phyloP scores from a whole-genome alignment of 2,329 filamentous ascomycete species.

The Cryphonectria radicalis region DNA sequence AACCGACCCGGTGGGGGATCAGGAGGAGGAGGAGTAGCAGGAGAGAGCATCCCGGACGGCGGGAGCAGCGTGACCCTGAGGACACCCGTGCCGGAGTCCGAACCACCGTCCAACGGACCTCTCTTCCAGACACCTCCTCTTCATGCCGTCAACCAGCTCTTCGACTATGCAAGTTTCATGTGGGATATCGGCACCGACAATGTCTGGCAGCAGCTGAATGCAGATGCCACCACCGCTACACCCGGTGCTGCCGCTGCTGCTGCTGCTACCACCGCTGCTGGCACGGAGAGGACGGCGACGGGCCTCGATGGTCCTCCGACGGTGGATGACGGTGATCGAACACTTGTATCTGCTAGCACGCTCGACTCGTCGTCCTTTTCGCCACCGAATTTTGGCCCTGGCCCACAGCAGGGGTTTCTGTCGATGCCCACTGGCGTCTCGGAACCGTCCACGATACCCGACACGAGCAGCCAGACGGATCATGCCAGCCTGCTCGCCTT shows the following conservation, averaged over 20 bases:
- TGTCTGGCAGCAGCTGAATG: slow-evolving; percentile 41
- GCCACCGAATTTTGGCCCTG: background rate
- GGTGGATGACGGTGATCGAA: background rate
- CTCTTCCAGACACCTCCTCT: slow-evolving; percentile 21
- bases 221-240: slow-evolving; percentile 3
- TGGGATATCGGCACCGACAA: slow-evolving; percentile 44
- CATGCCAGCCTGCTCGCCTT: slow-evolving; percentile 30
- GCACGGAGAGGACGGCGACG: background rate
- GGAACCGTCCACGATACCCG: background rate
- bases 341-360: background rate
- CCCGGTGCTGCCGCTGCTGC: background rate
- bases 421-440: background rate
- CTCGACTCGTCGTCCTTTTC: background rate
- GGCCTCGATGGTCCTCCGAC: background rate
- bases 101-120: slow-evolving; percentile 14
- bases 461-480: slow-evolving; percentile 33
- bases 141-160: slow-evolving; percentile 46
- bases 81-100: slow-evolving; percentile 23
- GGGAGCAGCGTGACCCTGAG: slow-evolving; percentile 14
- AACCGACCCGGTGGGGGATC: slow-evolving; percentile 9
- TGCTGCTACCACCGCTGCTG: background rate
- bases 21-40: background rate
- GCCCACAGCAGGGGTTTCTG: background rate
- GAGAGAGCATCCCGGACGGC: background rate
- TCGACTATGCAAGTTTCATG: slow-evolving; percentile 54